These are phyloP conservation scores for Podila epicladia DNA, from an alignment of 192 early-diverging fungal species.

Conservation along the genomic window DNA sequence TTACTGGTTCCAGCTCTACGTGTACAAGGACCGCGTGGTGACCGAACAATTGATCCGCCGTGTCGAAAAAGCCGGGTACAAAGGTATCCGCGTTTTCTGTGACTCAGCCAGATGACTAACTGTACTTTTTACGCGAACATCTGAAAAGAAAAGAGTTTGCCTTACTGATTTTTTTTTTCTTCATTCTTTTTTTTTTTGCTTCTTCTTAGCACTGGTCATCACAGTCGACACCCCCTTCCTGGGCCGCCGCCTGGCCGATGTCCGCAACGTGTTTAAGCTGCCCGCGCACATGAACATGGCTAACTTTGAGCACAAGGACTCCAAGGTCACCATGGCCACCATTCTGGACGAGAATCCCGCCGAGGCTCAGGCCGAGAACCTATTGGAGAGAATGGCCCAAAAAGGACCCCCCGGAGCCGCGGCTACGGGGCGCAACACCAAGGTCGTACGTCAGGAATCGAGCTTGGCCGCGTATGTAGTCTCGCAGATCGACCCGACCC, in stretches of 20 bases:
- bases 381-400: slow-evolving; percentile 55
- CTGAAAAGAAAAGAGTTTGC: not conserved
- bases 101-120: not conserved
- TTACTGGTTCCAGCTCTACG: slow-evolving; percentile 83
- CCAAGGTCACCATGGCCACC: slow-evolving; percentile 50
- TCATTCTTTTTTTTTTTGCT: not conserved
- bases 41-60: slow-evolving; percentile 73
- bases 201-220: slow-evolving; percentile 66
- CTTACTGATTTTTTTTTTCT: not conserved
- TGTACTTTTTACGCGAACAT: not conserved
- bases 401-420: slow-evolving; percentile 72
- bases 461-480: slow-evolving; percentile 63
- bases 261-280: slow-evolving; percentile 77
- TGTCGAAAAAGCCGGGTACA: slow-evolving; percentile 82
- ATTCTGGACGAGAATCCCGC: slow-evolving; percentile 36
- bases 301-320: slow-evolving; percentile 65
- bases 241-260: slow-evolving; percentile 83
- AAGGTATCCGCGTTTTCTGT: slow-evolving; percentile 48
- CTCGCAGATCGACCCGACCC: slow-evolving; percentile 82
- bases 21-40: slow-evolving; percentile 73
- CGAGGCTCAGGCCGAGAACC: slow-evolving; percentile 43
- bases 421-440: not conserved
- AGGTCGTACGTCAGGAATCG: slow-evolving; percentile 35
- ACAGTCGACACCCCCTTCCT: slow-evolving; percentile 85
- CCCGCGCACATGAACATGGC: slow-evolving; percentile 69